Evolutionary conservation across 306 rosid genomes (phyloP).

Genomic region (Lablab purpureus): DNA sequence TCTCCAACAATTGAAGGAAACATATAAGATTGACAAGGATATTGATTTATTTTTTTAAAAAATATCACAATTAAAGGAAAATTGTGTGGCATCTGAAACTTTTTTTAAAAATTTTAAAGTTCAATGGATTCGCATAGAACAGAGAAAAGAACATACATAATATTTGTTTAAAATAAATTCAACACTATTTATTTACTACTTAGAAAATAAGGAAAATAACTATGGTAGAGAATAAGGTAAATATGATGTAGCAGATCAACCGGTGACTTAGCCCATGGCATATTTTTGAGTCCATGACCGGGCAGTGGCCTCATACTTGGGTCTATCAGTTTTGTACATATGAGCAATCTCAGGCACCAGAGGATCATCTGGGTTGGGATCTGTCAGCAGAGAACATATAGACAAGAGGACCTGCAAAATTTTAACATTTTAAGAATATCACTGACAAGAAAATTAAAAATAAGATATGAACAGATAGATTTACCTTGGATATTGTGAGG

Average conservation of each 20-base stretch:
- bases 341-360: slow-evolving; percentile 48
- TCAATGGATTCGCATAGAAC: slow-evolving; percentile 13
- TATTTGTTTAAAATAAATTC: slow-evolving; percentile 31
- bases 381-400: slow-evolving; percentile 46
- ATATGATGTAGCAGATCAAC: background rate
- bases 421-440: background rate
- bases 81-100: background rate
- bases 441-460: background rate
- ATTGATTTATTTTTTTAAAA: background rate
- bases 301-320: slow-evolving; percentile 44
- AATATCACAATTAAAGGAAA: background rate
- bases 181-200: slow-evolving; percentile 38
- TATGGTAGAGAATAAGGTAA: slow-evolving; percentile 1
- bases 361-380: slow-evolving; percentile 51
- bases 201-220: too few species aligned
- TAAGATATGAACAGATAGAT: background rate
- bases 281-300: slow-evolving; percentile 49
- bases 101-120: background rate
- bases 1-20: too few species aligned
- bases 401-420: slow-evolving; percentile 34
- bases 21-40: background rate
- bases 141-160: background rate
- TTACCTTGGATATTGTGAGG: slow-evolving; percentile 46
- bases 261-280: slow-evolving; percentile 41
- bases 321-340: slow-evolving; percentile 43